Evolutionary conservation across 257 asterid genomes (phyloP).

Genomic region (Lithospermum erythrorhizon): DNA sequence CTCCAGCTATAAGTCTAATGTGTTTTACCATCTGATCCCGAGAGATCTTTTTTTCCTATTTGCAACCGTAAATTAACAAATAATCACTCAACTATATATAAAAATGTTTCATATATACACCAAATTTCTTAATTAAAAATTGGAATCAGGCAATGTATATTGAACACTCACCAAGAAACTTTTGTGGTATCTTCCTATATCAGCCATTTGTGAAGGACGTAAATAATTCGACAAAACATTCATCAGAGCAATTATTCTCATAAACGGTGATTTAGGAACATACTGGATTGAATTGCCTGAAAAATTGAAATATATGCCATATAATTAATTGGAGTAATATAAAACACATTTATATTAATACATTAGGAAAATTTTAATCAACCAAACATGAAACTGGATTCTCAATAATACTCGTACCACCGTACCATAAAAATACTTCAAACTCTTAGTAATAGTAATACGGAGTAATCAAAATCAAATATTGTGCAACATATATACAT

Average conservation of each 20-base stretch:
- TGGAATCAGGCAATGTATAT: not conserved
- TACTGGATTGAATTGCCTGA: constrained; percentile 4
- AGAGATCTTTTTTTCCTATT: constrained; percentile 27
- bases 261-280: constrained; percentile 10
- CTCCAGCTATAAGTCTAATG: constrained; percentile 31
- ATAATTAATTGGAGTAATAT: too few species aligned
- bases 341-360: too few species aligned
- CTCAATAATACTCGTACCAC: too few species aligned
- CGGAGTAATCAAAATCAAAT: too few species aligned
- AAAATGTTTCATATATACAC: too few species aligned
- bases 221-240: constrained; percentile 24
- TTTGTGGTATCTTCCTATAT: constrained; percentile 16
- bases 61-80: too few species aligned
- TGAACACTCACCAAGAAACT: constrained; percentile 21
- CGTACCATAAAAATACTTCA: too few species aligned
- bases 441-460: too few species aligned
- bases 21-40: constrained; percentile 15
- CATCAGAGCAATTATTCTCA: constrained; percentile 21
- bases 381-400: too few species aligned
- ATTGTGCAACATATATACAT: not conserved
- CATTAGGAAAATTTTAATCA: too few species aligned
- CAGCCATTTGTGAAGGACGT: constrained; percentile 22
- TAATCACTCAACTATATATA: too few species aligned
- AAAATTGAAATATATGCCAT: not conserved
- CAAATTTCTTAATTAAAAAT: too few species aligned